Evolutionary conservation across 1,284 basidiomycete species (phyloP).

Genomic region (Cutaneotrichosporon sp.): DNA sequence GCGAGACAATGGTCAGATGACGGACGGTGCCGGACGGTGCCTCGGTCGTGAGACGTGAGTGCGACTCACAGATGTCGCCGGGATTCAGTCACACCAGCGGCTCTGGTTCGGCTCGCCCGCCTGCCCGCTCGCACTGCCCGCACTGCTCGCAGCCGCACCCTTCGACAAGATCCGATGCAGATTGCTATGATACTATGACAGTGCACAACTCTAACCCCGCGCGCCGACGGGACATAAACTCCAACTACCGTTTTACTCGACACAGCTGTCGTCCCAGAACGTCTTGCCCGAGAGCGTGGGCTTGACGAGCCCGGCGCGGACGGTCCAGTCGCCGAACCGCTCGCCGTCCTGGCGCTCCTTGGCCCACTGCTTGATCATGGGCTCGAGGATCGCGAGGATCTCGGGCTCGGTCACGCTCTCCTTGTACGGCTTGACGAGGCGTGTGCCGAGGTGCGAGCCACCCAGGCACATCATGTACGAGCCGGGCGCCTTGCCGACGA

Average conservation of each 20-base stretch:
- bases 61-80: no score
- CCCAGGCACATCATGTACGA: conserved; percentile 94
- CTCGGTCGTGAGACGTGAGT: no score
- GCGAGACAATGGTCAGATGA: no score
- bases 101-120: no score
- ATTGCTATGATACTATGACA: conserved; percentile 11
- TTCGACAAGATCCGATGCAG: conserved; percentile 1
- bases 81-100: no score
- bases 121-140: no score
- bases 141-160: no score
- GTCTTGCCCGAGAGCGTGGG: conserved; percentile 72
- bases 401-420: conserved; percentile 93
- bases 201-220: conserved; percentile 9
- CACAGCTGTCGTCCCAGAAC: conserved; percentile 68
- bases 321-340: conserved; percentile 93
- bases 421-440: conserved; percentile 76
- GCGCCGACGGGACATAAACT: background rate
- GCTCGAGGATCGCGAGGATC: conserved; percentile 82
- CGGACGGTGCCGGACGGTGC: no score
- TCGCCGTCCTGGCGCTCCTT: conserved; percentile 86
- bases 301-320: conserved; percentile 80
- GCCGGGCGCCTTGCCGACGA: conserved; percentile 94
- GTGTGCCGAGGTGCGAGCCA: conserved; percentile 89
- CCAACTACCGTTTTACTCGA: background rate
- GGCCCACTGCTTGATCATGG: conserved; percentile 94